These are phyloP conservation scores for Clavispora santaluciae DNA, from an alignment of 805 yeast genomes.

Conservation along the genomic window DNA sequence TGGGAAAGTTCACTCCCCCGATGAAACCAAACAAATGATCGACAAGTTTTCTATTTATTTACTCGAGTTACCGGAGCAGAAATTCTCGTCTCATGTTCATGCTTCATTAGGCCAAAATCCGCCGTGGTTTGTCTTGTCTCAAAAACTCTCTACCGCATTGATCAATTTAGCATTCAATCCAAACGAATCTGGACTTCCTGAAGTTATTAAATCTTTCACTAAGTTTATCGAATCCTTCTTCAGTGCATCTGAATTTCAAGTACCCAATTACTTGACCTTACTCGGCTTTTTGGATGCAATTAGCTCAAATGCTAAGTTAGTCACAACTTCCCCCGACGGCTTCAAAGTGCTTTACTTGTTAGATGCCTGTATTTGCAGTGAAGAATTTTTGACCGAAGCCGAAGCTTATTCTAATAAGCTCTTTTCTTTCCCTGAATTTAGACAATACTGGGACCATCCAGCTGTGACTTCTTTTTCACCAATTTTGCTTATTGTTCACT, in stretches of 20 bases:
- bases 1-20: conserved; percentile 23
- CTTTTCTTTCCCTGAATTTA: conserved; percentile 10
- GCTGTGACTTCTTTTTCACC: conserved; percentile 30
- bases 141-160: conserved; percentile 31
- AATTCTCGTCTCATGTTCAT: conserved; percentile 35
- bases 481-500: conserved; percentile 29
- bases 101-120: conserved; percentile 21
- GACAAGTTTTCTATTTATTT: conserved; percentile 45
- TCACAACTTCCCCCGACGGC: conserved; percentile 18
- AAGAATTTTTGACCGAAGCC: conserved; percentile 33
- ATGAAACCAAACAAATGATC: conserved; percentile 40
- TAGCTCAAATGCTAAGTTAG: conserved; percentile 21
- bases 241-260: conserved; percentile 13
- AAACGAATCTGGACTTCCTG: conserved; percentile 17
- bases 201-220: conserved; percentile 23
- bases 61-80: conserved; percentile 40
- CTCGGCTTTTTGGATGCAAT: conserved; percentile 34
- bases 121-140: conserved; percentile 35
- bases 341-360: conserved; percentile 29
- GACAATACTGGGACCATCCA: conserved; percentile 20
- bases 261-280: conserved; percentile 32
- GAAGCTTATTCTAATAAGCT: conserved; percentile 26
- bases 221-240: conserved; percentile 26
- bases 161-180: conserved; percentile 24
- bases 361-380: conserved; percentile 34